Base-by-base conservation (phyloP, 2,329 filamentous ascomycete species). In the Colletotrichum sp. region DNA sequence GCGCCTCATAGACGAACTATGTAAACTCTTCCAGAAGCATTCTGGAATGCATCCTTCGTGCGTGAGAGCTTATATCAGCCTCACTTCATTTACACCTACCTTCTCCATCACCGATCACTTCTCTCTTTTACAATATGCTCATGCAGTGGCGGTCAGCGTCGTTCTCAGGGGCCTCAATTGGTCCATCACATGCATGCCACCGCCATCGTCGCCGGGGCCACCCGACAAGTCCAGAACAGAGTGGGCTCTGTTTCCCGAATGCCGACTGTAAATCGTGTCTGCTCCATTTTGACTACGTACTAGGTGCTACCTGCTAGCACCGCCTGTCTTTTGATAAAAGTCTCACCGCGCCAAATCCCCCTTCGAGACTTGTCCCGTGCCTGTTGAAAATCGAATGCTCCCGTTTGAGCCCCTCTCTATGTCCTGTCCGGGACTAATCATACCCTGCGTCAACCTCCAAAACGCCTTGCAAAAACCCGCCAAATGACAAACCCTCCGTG, bases 381-480 rank as follows among this genome's bases (percentile, higher is more conserved):
- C 21, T 6, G 12, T 13, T 26, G 18, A 48, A 12, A 70, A 36
- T 34, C 16, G 18, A 57, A 59, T 28, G 57, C 59, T 30, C 32
- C 43, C 26, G 52, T 73, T 73, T 36, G 59, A 65, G 34, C 39
- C 26, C 28, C 18, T 76, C 18, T 76, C 70, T 69, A 76, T 21
- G 59, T 74, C 74, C 70, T 43, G 26, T 8, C 55, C 43, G 9
- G 63, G 73, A 61, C 64, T 65, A 39, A 60, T 59, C 64, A 65
- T 26, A 39, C 48, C 57, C 28, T 59, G 18, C 26, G 28, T n/a
- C 18, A 55, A 18, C 24, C 64, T 24, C 74, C 26, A 57, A 21
- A 61, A 76, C 74, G 74, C 74, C 74, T 69, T 74, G 74, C 74
- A 26, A 48, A 59, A 24, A n/a, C 34, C 30, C 14, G 18, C 16